Conservation (phyloP, 768 basidiomycete genomes). For the Tylopilus plumbeoviolaceoides region DNA sequence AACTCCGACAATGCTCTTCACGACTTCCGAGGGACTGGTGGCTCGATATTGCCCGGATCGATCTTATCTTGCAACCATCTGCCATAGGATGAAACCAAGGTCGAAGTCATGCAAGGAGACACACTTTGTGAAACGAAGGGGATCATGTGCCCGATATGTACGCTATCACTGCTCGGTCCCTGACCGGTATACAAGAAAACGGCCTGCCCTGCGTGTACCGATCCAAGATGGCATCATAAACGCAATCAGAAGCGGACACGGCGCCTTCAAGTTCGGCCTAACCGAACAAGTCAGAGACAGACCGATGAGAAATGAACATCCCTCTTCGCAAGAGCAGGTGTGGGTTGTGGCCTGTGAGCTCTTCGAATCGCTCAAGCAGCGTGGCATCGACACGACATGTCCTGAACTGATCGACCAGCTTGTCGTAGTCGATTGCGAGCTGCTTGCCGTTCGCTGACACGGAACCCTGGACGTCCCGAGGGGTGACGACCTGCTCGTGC, state of each 20-base stretch:
- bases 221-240: conserved; percentile 76
- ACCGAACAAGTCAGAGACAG: conserved; percentile 18
- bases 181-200: conserved; percentile 97
- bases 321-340: conserved; percentile 87
- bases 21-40: background rate
- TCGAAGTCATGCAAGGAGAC: conserved; percentile 21
- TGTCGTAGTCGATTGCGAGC: conserved; percentile 94
- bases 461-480: conserved; percentile 95
- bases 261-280: background rate
- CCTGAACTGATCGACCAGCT: conserved; percentile 91
- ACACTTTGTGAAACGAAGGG: conserved; percentile 95
- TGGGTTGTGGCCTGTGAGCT: conserved; percentile 81
- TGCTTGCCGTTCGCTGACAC: conserved; percentile 86
- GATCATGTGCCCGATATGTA: conserved; percentile 97
- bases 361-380: conserved; percentile 88
- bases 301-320: conserved; percentile 99
- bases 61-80: conserved; percentile 97
- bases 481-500: conserved; percentile 82
- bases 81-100: background rate
- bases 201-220: conserved; percentile 96
- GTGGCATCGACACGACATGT: conserved; percentile 75
- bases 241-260: background rate
- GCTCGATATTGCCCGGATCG: conserved; percentile 42
- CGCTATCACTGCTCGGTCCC: conserved; percentile 92
- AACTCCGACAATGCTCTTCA: too few relatives aligned